Base-by-base conservation (phyloP, 1,139 yeast genomes). In the Suhomyces atakaporum region DNA sequence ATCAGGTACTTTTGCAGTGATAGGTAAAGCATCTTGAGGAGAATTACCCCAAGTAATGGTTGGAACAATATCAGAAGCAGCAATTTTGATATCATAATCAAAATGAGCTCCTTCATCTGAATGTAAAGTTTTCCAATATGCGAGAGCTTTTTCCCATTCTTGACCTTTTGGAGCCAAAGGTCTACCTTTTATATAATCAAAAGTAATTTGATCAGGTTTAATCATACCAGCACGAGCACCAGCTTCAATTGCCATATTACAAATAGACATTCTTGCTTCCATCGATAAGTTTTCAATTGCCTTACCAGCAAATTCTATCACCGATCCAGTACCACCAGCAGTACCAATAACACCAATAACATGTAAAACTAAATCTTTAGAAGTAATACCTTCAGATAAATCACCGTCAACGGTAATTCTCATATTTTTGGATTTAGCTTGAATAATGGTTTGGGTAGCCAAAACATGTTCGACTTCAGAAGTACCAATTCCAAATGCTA, bases 211-310 rank as follows among this genome's bases (percentile, higher is more conserved):
- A 60, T 92, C 98, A 9, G 98, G 98, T 47, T 84, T 86, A 58
- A 92, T 90, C 97, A 92, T 88, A 67, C 98, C 98, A 16, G 98
- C 98, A 69, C 98, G 84, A 19, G 98, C 98, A 68, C 98, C 98
- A 41, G 84, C 98, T 69, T 92, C 98, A 53, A 92, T 90, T 30
- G 97, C 82, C 98, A 92, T 92, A 63, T 92, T 92, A 76, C 98
- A 92, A 69, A 92, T 92, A 35, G 97, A 89, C 98, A 92, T 92
- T 68, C 98, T 81, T n/a, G 97, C 97, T 68, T 92, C 98, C 92
- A 92, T 88, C 23, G 95, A 81, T 45, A 92, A 77, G 44, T 75
- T 77, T 60, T 84, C 87, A 53, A 92, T 88, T 41, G 97, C 97
- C 50, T 84, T 79, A 62, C 98, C 98, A 31, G 96, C 94, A 69